These are phyloP conservation scores for Ganoderma meredithae DNA, from an alignment of 1,284 basidiomycete genomes.

Conservation along the genomic window DNA sequence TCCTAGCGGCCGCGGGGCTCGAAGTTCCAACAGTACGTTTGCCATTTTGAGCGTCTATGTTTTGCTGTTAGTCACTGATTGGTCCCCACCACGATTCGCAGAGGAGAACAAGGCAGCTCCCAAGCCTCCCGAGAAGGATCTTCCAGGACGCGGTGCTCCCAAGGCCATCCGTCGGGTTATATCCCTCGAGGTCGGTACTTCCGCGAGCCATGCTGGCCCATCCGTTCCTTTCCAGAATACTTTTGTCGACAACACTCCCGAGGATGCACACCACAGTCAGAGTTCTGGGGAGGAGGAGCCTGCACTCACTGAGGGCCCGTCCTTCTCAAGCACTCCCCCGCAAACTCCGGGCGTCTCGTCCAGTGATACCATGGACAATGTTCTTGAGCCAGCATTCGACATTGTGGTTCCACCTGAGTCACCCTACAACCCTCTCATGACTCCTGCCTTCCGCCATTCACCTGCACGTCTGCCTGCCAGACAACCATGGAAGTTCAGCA, in stretches of 20 bases:
- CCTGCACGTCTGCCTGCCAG: constrained; percentile 72
- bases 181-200: constrained; percentile 20
- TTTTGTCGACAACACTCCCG: constrained; percentile 20
- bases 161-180: constrained; percentile 16
- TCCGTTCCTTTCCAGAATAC: not conserved
- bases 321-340: constrained; percentile 39
- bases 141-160: constrained; percentile 9
- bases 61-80: not conserved
- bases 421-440: constrained; percentile 74
- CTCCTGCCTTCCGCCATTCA: constrained; percentile 78
- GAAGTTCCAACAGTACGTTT: constrained; percentile 68
- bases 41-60: not conserved
- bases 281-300: constrained; percentile 21
- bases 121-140: constrained; percentile 10
- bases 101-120: constrained; percentile 39
- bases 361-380: constrained; percentile 21
- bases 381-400: constrained; percentile 20
- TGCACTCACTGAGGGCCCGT: constrained; percentile 21
- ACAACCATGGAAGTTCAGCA: constrained; percentile 73
- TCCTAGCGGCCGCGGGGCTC: constrained; percentile 60
- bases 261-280: constrained; percentile 3
- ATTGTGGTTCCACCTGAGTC: constrained; percentile 58
- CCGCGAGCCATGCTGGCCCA: constrained; percentile 1
- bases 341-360: constrained; percentile 37
- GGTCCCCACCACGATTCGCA: constrained; percentile 8